phyloP scores from a whole-genome alignment of 352 stramenopile genomes.

The Pythium myriotylum region DNA sequence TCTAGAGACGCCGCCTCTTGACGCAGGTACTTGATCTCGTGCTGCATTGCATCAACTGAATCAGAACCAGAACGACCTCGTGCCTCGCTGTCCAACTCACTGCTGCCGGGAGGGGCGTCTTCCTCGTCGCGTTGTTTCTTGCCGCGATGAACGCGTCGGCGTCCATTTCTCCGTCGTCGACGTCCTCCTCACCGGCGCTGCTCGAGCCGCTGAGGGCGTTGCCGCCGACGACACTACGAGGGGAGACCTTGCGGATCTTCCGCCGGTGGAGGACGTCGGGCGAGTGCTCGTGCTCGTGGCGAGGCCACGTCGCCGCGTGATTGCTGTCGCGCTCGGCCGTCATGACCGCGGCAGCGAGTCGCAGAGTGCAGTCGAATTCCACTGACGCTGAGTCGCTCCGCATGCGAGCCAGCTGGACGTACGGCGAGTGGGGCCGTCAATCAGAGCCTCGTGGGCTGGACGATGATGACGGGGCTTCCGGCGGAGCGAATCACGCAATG shows the following conservation, averaged over 20 bases:
- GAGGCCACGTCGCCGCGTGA: neutral
- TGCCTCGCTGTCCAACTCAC: too few species aligned
- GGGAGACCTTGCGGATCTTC: slow-evolving; percentile 20
- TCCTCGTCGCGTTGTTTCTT: slow-evolving; percentile 13
- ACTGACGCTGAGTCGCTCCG: neutral
- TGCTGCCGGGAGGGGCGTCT: slow-evolving; percentile 15
- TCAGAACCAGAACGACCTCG: too few species aligned
- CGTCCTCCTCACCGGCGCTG: slow-evolving; percentile 15
- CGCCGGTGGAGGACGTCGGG: neutral
- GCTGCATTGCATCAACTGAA: slow-evolving; percentile 17
- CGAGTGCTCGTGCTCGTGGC: neutral
- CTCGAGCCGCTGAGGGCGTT: slow-evolving; percentile 11
- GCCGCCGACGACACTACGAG: slow-evolving; percentile 4
- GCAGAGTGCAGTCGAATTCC: slow-evolving; percentile 15
- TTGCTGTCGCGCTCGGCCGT: slow-evolving; percentile 5
- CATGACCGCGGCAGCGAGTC: slow-evolving; percentile 18
- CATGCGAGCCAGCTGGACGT: neutral
- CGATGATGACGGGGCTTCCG: too few species aligned
- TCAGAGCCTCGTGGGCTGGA: neutral
- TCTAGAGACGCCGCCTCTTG: slow-evolving; percentile 39
- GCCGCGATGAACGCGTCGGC: slow-evolving; percentile 22
- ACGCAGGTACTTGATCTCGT: slow-evolving; percentile 54
- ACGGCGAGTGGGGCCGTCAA: neutral
- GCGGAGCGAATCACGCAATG: slow-evolving; percentile 8
- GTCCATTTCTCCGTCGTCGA: slow-evolving; percentile 10